Evolutionary conservation across 179 eudicot genomes (phyloP).

Genomic region (Heliamphora ciliata): DNA sequence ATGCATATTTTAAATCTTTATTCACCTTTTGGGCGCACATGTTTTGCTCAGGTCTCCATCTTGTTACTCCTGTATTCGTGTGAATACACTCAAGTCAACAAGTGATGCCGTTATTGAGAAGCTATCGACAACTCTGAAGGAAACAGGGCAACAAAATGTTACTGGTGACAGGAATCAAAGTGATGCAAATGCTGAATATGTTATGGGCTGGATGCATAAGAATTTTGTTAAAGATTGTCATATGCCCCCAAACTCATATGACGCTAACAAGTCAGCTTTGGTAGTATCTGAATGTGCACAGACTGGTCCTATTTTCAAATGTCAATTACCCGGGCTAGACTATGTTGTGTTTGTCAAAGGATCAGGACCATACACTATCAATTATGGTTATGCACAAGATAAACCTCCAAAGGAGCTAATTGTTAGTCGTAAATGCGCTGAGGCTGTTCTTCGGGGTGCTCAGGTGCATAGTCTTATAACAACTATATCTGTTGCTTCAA

Average conservation of each 20-base stretch:
- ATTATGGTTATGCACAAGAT: conserved; percentile 37
- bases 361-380: conserved; percentile 72
- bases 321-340: conserved; percentile 74
- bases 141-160: conserved; percentile 21
- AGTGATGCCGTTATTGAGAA: conserved; percentile 62
- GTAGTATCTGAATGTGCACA: conserved; percentile 9
- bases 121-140: conserved; percentile 36
- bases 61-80: conserved; percentile 84
- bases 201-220: neutral
- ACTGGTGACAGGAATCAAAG: conserved; percentile 6
- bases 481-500: neutral
- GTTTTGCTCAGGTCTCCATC: conserved; percentile 62
- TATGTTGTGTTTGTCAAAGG: conserved; percentile 78
- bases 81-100: conserved; percentile 66
- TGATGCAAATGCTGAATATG: conserved; percentile 9
- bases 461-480: conserved; percentile 33
- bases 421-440: conserved; percentile 96
- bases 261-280: conserved; percentile 7
- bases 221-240: conserved; percentile 10
- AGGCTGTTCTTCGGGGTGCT: conserved; percentile 98
- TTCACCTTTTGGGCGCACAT: neutral
- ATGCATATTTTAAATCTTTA: neutral
- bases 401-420: conserved; percentile 69
- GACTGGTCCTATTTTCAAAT: conserved; percentile 41
- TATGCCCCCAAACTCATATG: conserved; percentile 3